Evolutionary conservation across 495 filamentous ascomycete genomes (phyloP).

Genomic region (Penicillium argentinense): DNA sequence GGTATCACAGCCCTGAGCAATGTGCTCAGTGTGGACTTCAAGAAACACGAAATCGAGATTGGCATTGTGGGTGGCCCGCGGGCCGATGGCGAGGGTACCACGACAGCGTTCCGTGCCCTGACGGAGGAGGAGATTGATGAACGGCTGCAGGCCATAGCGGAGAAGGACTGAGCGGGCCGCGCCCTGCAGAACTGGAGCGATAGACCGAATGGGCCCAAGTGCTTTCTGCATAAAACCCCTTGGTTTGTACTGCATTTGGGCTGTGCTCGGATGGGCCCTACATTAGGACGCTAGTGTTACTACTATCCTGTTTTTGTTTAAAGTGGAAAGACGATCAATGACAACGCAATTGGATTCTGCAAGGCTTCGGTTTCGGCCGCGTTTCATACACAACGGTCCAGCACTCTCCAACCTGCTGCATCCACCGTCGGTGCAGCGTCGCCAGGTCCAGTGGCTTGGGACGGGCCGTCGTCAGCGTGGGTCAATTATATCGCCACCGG

Average conservation of each 20-base stretch:
- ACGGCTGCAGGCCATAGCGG: slow-evolving; percentile 92
- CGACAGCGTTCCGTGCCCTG: slow-evolving; percentile 78
- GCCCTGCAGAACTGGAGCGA: slow-evolving; percentile 6
- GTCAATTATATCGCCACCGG: slow-evolving; percentile 4
- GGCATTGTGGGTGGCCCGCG: slow-evolving; percentile 88
- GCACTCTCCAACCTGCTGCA: too few species aligned
- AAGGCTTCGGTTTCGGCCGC: slow-evolving; percentile 17
- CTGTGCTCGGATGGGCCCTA: too few species aligned
- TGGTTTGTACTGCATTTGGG: too few species aligned
- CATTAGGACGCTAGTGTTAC: too few species aligned
- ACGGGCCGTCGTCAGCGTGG: slow-evolving; percentile 1
- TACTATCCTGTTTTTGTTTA: too few species aligned
- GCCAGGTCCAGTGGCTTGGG: not conserved
- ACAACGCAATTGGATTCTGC: slow-evolving; percentile 18
- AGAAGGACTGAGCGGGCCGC: slow-evolving; percentile 76
- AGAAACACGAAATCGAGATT: slow-evolving; percentile 97
- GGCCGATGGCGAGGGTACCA: slow-evolving; percentile 74
- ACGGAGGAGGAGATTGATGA: slow-evolving; percentile 99
- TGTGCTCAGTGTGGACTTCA: slow-evolving; percentile 97
- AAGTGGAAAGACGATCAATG: slow-evolving; percentile 18
- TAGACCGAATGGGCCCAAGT: slow-evolving; percentile 1
- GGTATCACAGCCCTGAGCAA: slow-evolving; percentile 92
- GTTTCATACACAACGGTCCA: slow-evolving; percentile 6
- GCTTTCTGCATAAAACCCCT: too few species aligned
- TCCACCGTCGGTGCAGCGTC: too few species aligned